Evolutionary conservation across 176 grass and related monocot species (phyloP), one percentile per base, ranked within the genome.

Genomic region (Hordeum marinum): DNA sequence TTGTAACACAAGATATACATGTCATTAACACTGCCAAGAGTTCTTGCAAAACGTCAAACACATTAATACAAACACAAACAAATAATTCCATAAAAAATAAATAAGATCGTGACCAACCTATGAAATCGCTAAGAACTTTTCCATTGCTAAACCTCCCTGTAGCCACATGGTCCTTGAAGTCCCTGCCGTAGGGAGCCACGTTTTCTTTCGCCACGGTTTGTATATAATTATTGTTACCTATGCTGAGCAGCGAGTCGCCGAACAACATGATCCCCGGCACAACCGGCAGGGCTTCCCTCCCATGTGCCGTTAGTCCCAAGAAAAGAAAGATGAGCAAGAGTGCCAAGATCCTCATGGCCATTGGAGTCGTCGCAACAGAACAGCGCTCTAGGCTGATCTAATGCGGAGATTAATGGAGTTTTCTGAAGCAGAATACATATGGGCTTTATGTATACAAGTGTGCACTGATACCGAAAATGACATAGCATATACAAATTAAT

Each of bases 101-200:
- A 26, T 15, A 37, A 46, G n/a, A 78, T 65, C 58, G 15, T 61
- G 4, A 97, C 55, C 20, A 3, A 58, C 94, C 94, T 17, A 92
- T 97, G 83, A 97, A 84, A 37, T 97, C 95, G 13, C 92, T 97
- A 1, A 92, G 90, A 4, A 97, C 77, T 72, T 88, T 94, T 29
- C 95, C 95, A 31, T 97, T 97, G 84, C 95, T 92, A 86, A 97
- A 97, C 84, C 95, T 92, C 57, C 95, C 95, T 0, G 95, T 97
- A 4, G 95, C 46, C 34, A 40, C 78, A 29, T 67, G 88, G 86
- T 94, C 91, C 75, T 70, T 61, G 86, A 94, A 97, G 81, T 97
- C 95, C 82, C 92, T 66, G 15, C 92, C 95, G 21, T 97, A 97
- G 29, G 95, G 95, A 2, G 92, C 90, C 36, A 73, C 92, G 71